Base-by-base conservation (phyloP, 1,139 yeast genomes). In the Petasospora fabianii region DNA sequence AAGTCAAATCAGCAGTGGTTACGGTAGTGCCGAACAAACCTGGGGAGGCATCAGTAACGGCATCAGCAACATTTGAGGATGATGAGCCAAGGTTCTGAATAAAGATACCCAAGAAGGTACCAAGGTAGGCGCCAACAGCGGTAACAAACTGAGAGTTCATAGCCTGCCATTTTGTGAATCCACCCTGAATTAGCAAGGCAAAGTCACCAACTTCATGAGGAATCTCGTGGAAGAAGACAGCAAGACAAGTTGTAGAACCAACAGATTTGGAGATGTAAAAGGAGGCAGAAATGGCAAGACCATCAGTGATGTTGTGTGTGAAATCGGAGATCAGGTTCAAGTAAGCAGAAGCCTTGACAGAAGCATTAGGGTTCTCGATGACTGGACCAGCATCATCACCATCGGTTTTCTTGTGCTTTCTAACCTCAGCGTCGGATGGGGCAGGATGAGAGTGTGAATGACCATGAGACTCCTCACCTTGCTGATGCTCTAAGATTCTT, bases 171-270 rank as follows among this genome's bases (percentile, higher is more conserved):
- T 77, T 76, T 24, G 81, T 65, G 49, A 77, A 73, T 1, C 87
- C 87, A 18, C 80, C 80, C 49, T 79, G 79, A 40, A 80, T 66
- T 43, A 80, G 61, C 27, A 82, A 61, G 0, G 86, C 86, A 60
- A 79, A 80, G 53, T 82, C 90, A 36, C 87, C 86, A 41, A 81
- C 72, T 53, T 80, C 85, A 54, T 81, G 88, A 9, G 90, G 90
- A 35, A 81, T 73, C 58, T 82, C 88, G 56, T 81, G 90, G 60
- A 78, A 71, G 48, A 80, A 69, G 27, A 81, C 79, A 2, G 86
- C 84, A 24, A 80, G 61, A 24, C 82, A 73, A 2, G 86, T 79
- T 5, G 81, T 69, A 17, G 80, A 74, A 1, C 88, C 88, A 13
- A 74, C 76, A 34, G 60, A 62, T 39, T 70, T 68, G 38, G 79